A percentile compares a stretch with the other conserved stretches of the same genome.
Conservation (phyloP, 1,284 basidiomycete species). For the Mixia osmundae region DNA sequence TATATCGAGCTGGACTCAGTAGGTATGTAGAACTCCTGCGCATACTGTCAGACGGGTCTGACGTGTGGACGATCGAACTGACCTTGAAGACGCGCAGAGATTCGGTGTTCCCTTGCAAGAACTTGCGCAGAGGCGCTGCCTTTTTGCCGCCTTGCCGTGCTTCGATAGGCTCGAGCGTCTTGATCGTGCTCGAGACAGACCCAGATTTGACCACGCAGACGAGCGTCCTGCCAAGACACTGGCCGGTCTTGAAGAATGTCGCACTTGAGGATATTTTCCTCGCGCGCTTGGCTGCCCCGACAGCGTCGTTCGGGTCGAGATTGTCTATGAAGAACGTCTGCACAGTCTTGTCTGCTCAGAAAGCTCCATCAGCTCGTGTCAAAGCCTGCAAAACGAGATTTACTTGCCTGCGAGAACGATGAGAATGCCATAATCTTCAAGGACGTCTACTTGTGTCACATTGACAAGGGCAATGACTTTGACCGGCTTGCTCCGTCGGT, state of each 20-base stretch:
- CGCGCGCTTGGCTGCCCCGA: conserved; percentile 71
- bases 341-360: conserved; percentile 28
- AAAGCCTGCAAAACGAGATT: background rate
- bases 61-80: conserved; percentile 16
- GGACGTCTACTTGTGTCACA: conserved; percentile 82
- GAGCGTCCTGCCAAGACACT: conserved; percentile 76
- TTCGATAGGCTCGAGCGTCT: conserved; percentile 89
- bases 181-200: conserved; percentile 87
- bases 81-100: conserved; percentile 82
- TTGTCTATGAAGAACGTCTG: conserved; percentile 90
- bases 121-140: conserved; percentile 60
- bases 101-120: conserved; percentile 83
- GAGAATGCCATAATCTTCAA: conserved; percentile 87
- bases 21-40: conserved; percentile 86
- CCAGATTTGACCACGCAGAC: conserved; percentile 95
- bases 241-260: conserved; percentile 90
- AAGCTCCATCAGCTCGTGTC: background rate
- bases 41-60: background rate
- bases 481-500: conserved; percentile 46
- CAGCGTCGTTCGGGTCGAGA: conserved; percentile 69
- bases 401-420: conserved; percentile 75
- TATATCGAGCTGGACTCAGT: conserved; percentile 91
- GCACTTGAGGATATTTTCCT: conserved; percentile 92
- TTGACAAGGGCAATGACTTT: conserved; percentile 75
- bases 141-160: conserved; percentile 48